These are phyloP conservation scores for Paraleonurus japonicus DNA, from an alignment of 257 asterid genomes.

Conservation along the genomic window DNA sequence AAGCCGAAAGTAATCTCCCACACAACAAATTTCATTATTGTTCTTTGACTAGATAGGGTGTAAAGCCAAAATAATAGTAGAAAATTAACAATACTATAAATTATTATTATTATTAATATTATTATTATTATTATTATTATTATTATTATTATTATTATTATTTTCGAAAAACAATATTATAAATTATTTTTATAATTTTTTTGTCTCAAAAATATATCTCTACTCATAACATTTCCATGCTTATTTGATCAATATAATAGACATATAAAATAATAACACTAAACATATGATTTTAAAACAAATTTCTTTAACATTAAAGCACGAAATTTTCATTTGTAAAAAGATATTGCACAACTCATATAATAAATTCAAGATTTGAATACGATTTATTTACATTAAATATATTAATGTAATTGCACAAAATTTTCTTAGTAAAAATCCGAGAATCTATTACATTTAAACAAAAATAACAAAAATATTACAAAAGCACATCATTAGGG, in stretches of 20 bases:
- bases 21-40: not conserved
- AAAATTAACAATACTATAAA: too few species aligned
- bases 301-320: not conserved
- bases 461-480: constrained; percentile 13
- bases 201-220: not conserved
- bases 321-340: not conserved
- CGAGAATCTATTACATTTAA: constrained; percentile 18
- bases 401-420: not conserved
- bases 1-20: not conserved
- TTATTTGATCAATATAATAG: not conserved
- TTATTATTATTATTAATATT: too few species aligned
- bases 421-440: not conserved
- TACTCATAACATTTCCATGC: not conserved
- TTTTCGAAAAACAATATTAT: too few species aligned
- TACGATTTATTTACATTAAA: constrained; percentile 5
- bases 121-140: too few species aligned
- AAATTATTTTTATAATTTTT: not conserved
- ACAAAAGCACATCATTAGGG: constrained; percentile 19
- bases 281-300: not conserved
- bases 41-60: not conserved
- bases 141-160: too few species aligned
- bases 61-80: not conserved
- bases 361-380: not conserved
- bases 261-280: not conserved
- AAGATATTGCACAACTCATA: not conserved